Conservation (phyloP, 2,329 filamentous ascomycete genomes). For the Phyllosticta citrichinensis region DNA sequence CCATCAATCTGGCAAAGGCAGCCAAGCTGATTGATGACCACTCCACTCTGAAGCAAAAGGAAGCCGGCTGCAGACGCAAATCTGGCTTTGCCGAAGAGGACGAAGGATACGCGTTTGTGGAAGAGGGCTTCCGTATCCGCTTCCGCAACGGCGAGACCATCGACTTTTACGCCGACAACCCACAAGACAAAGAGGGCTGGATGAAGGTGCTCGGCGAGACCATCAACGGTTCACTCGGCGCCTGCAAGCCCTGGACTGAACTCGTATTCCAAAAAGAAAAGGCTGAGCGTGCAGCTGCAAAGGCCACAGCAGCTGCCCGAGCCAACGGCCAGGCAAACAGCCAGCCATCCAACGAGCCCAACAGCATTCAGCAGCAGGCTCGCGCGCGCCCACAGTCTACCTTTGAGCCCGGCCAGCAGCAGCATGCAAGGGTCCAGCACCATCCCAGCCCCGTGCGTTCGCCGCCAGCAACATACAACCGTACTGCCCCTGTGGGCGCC, state of each 20-base stretch:
- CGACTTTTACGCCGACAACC: constrained; percentile 92
- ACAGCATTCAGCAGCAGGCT: constrained; percentile 14
- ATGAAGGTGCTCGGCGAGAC: constrained; percentile 67
- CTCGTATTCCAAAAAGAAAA: constrained; percentile 44
- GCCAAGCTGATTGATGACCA: constrained; percentile 90
- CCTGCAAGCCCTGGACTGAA: constrained; percentile 50
- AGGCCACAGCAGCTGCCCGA: constrained; percentile 14
- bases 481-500: background rate
- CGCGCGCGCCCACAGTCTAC: constrained; percentile 24
- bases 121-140: constrained; percentile 96
- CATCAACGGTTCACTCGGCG: constrained; percentile 25
- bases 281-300: constrained; percentile 14
- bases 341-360: background rate
- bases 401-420: constrained; percentile 12
- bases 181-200: constrained; percentile 84
- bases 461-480: constrained; percentile 16
- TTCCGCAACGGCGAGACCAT: constrained; percentile 98
- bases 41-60: constrained; percentile 67
- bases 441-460: constrained; percentile 19
- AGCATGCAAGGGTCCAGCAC: constrained; percentile 15
- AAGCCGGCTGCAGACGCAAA: constrained; percentile 70
- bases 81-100: constrained; percentile 97
- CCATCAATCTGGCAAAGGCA: constrained; percentile 91
- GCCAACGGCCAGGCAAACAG: constrained; percentile 15
- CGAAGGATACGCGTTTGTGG: constrained; percentile 98